Percentiles rank a stretch among this genome's conserved stretches.
phyloP scores from a whole-genome alignment of 2,329 filamentous ascomycete species.

The Apiospora phragmitis region DNA sequence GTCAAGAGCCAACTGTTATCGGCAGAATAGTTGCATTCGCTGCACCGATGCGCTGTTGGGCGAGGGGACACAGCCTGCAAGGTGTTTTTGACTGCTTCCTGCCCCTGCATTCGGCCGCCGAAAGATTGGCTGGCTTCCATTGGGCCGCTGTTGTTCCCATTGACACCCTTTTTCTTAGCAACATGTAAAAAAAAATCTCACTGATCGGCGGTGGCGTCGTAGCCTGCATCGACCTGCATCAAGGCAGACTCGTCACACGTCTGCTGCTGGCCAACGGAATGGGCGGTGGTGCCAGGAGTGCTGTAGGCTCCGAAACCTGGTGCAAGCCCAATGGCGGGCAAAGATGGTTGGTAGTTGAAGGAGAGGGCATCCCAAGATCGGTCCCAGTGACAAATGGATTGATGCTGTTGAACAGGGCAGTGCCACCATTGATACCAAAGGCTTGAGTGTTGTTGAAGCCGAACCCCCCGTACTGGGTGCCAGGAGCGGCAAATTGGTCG shows the following conservation, averaged over 20 bases:
- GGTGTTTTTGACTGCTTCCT: not conserved
- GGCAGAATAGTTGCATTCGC: not conserved
- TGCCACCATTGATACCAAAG: not conserved
- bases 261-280: not conserved
- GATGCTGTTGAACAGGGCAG: not conserved
- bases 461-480: not conserved
- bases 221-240: constrained; percentile 20
- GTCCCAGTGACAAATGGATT: not conserved
- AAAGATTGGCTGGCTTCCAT: not conserved
- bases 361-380: not conserved
- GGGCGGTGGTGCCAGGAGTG: not conserved
- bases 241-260: constrained; percentile 6
- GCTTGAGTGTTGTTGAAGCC: not conserved
- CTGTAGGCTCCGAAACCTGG: no score
- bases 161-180: constrained; percentile 35
- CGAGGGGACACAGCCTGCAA: not conserved
- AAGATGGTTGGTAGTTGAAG: not conserved
- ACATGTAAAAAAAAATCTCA: constrained; percentile 28
- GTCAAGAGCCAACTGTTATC: accelerated
- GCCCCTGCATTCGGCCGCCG: no score
- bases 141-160: no score
- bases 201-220: constrained; percentile 18
- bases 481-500: not conserved
- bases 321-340: not conserved
- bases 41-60: not conserved